Evolutionary conservation across 768 basidiomycete genomes (phyloP).

Genomic region (Amylocystis lapponica): DNA sequence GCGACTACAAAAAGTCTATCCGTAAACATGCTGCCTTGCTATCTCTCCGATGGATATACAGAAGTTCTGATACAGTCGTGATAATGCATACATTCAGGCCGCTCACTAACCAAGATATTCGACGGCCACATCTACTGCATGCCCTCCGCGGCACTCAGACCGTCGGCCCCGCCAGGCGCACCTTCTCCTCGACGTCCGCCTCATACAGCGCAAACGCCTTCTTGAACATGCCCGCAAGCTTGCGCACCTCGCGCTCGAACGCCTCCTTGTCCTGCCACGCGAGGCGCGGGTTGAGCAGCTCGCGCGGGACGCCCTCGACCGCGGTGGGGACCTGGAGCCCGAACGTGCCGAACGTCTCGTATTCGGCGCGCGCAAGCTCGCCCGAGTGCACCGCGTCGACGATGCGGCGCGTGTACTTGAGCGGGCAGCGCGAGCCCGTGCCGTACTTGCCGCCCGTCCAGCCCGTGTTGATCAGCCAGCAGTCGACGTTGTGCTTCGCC

Average conservation of each 20-base stretch:
- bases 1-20: no score
- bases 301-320: constrained; percentile 83
- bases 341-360: constrained; percentile 79
- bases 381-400: constrained; percentile 97
- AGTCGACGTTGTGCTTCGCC: constrained; percentile 81
- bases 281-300: constrained; percentile 80
- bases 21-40: no score
- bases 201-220: constrained; percentile 93
- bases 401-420: constrained; percentile 93
- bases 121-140: not conserved
- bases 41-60: no score
- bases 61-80: no score
- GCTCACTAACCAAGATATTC: no score
- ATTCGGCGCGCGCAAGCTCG: constrained; percentile 81
- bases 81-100: no score
- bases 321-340: constrained; percentile 77
- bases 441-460: constrained; percentile 96
- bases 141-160: no score
- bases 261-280: constrained; percentile 90
- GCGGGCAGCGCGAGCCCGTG: constrained; percentile 88
- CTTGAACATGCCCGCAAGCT: constrained; percentile 89
- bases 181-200: constrained; percentile 74
- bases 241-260: constrained; percentile 82
- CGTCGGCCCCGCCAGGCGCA: constrained; percentile 75
- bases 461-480: constrained; percentile 99